These are phyloP conservation scores for Collybia mongolica DNA, from an alignment of 768 basidiomycete species.

Conservation along the genomic window DNA sequence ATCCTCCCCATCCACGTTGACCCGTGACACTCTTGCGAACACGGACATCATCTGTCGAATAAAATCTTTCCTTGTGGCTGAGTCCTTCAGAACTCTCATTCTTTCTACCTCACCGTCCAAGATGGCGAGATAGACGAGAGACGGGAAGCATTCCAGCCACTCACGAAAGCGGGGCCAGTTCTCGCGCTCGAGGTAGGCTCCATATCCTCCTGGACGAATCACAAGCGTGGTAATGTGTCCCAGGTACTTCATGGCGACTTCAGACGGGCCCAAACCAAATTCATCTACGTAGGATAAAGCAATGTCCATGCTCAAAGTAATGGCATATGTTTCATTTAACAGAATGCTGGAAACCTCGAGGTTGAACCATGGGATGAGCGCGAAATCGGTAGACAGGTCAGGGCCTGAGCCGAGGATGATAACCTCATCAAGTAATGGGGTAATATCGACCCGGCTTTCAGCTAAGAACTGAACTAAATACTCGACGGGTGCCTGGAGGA, in stretches of 20 bases:
- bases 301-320: too few species aligned
- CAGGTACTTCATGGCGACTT: too few species aligned
- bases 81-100: neutral
- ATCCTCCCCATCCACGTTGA: neutral
- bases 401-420: neutral
- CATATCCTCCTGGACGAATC: too few species aligned
- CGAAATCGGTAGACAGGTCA: slow-evolving; percentile 1
- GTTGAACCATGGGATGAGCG: neutral
- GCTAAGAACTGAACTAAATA: slow-evolving; percentile 2
- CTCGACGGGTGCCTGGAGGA: neutral
- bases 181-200: too few species aligned
- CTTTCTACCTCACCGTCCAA: neutral
- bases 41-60: slow-evolving; percentile 4
- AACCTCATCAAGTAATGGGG: neutral
- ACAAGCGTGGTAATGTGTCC: too few species aligned
- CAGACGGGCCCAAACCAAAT: too few species aligned
- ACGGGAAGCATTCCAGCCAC: slow-evolving; percentile 3
- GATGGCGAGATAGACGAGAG: neutral
- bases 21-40: neutral
- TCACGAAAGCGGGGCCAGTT: neutral
- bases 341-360: neutral
- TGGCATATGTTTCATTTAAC: too few species aligned
- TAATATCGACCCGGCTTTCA: neutral
- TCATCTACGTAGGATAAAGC: too few species aligned
- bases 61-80: neutral